Evolutionary conservation across 1,284 basidiomycete genomes (phyloP).

Genomic region (Ustilago tritici): DNA sequence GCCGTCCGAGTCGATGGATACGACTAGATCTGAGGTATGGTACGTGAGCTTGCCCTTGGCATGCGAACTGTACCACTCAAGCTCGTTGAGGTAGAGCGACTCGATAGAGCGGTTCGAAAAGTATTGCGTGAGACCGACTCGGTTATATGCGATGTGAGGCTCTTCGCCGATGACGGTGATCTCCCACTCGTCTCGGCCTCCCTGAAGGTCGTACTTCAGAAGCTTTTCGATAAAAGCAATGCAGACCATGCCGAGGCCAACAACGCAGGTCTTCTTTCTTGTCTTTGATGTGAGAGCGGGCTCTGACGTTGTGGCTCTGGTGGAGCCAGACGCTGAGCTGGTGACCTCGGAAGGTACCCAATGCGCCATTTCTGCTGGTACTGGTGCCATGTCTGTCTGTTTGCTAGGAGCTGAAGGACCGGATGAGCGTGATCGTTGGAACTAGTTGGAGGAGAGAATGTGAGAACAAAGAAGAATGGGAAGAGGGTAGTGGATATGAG

Average conservation of each 20-base stretch:
- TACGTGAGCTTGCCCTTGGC: constrained; percentile 64
- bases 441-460: background rate
- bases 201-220: constrained; percentile 57
- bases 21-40: constrained; percentile 70
- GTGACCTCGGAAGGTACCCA: constrained; percentile 14
- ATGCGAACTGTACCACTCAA: constrained; percentile 74
- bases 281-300: constrained; percentile 29
- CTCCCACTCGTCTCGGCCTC: constrained; percentile 53
- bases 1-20: constrained; percentile 72
- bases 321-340: constrained; percentile 37
- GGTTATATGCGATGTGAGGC: constrained; percentile 76
- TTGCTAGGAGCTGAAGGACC: background rate
- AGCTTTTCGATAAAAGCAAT: constrained; percentile 73
- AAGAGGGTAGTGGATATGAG: background rate
- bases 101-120: constrained; percentile 77
- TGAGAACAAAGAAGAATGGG: background rate
- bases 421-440: background rate
- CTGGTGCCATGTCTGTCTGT: constrained; percentile 34
- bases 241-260: constrained; percentile 79
- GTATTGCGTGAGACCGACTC: constrained; percentile 77
- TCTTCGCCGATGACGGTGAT: constrained; percentile 74
- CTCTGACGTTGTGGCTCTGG: constrained; percentile 41
- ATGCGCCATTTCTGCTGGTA: constrained; percentile 30
- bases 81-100: constrained; percentile 77
- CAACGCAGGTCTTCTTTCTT: constrained; percentile 72